A percentile compares a stretch with the other conserved stretches of the same genome.
These are phyloP conservation scores for Hibiscus syriacus DNA, from an alignment of 345 rosid genomes.

Conservation along the genomic window DNA sequence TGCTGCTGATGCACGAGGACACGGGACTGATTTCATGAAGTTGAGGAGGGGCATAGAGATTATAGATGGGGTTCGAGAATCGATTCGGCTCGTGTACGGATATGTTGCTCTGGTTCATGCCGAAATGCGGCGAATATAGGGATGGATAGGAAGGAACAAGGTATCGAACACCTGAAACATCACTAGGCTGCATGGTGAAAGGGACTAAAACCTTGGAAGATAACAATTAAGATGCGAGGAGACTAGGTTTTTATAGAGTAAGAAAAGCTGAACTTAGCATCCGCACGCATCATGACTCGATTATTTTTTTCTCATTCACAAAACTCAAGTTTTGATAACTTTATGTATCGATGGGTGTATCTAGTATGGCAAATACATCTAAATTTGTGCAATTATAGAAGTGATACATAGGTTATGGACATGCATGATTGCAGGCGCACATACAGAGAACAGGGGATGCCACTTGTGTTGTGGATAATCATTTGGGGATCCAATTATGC, in stretches of 20 bases:
- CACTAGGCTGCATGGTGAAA: constrained; percentile 32
- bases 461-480: constrained; percentile 42
- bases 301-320: background rate
- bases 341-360: too few species aligned
- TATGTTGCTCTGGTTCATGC: constrained; percentile 22
- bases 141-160: constrained; percentile 28
- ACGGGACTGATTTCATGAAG: constrained; percentile 30
- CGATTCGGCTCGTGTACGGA: constrained; percentile 28
- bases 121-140: constrained; percentile 36
- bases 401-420: background rate
- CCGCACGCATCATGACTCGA: background rate
- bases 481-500: constrained; percentile 33
- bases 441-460: constrained; percentile 15
- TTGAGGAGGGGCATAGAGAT: constrained; percentile 27
- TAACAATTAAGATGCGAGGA: constrained; percentile 17
- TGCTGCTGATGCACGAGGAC: constrained; percentile 45
- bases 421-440: constrained; percentile 21
- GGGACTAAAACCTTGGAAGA: background rate
- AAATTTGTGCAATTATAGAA: constrained; percentile 3
- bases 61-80: constrained; percentile 27
- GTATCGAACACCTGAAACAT: constrained; percentile 43
- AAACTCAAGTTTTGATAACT: background rate
- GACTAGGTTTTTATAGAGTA: constrained; percentile 35
- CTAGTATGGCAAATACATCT: background rate
- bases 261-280: constrained; percentile 40